phyloP scores from a whole-genome alignment of 2,329 filamentous ascomycete genomes.

The Colletotrichum tamarilloi region DNA sequence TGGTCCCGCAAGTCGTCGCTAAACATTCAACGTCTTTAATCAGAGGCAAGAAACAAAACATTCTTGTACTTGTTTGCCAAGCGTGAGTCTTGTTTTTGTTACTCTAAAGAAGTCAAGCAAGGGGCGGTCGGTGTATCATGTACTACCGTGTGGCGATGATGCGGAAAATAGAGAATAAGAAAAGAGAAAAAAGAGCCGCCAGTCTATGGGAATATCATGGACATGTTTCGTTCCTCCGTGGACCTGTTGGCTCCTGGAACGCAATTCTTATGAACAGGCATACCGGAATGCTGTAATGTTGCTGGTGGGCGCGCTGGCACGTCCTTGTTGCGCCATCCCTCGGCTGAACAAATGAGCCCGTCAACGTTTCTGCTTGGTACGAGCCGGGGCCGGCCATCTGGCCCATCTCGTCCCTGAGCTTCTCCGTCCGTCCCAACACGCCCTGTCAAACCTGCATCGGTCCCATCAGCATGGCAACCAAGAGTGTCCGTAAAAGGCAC shows the following conservation, averaged over 20 bases:
- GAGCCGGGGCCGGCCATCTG: slow-evolving; percentile 2
- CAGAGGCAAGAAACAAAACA: slow-evolving; percentile 19
- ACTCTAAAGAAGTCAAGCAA: neutral
- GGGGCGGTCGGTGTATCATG: neutral
- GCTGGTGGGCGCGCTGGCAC: slow-evolving; percentile 18
- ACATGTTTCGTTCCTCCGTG: neutral
- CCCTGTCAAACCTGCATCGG: slow-evolving; percentile 31
- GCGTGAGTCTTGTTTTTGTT: neutral
- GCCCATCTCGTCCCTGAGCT: slow-evolving; percentile 2
- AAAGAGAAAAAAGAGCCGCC: neutral
- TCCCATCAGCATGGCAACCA: neutral
- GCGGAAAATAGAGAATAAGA: neutral
- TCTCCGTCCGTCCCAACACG: slow-evolving; percentile 32
- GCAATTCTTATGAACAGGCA: neutral
- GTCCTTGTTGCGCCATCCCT: slow-evolving; percentile 23
- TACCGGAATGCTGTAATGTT: slow-evolving; percentile 32
- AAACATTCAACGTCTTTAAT: neutral
- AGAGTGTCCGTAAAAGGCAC: neutral
- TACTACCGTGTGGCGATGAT: neutral
- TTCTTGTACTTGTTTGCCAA: neutral
- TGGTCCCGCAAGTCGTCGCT: neutral
- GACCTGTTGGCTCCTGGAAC: slow-evolving; percentile 11
- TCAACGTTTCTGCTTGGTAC: slow-evolving; percentile 8
- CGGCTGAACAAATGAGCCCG: slow-evolving; percentile 16
- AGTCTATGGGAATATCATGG: neutral